Base-by-base conservation (phyloP, 2,329 filamentous ascomycete genomes). In the Monosporascus sp. region DNA sequence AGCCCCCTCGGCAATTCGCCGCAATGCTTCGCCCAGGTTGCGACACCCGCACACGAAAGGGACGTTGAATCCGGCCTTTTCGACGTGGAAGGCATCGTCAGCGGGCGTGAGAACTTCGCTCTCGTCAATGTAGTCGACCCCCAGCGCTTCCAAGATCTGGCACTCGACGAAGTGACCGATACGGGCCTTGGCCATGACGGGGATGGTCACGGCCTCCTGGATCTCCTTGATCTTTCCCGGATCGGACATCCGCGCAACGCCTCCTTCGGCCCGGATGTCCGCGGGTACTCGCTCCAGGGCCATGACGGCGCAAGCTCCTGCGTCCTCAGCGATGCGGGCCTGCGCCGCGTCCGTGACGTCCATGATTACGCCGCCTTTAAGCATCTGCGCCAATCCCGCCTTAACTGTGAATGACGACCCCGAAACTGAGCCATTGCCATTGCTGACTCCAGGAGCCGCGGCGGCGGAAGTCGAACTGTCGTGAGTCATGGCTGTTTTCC, bases 361-460 rank as follows among this genome's bases (percentile, higher is more conserved):
- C 94, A 99, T 99, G 75, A 99, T 99, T 61, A 99, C 94, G 66
- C 94, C 94, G 70, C 94, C 94, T 81, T 97, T 97, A 75, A 97
- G 80, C 94, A 99, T 99, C 74, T 96, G 89, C 24, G 94, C 94
- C 60, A 99, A 80, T 55, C 93, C 94, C 51, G 91, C 88, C 83
- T 99, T 99, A 81, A 97, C 87, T 62, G 86, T 86, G 74, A 97
- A 96, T 73, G 84, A 80, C 61, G 74, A 66, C 59, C 73, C 76
- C 62, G 74, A 72, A 48, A 67, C 64, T 61, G 74, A 53, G n/a
- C 50, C 34, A 27, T 54, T 56, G 53, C 59, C 56, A 54, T 59
- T 57, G 53, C 55, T 44, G 53, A 14, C 3, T 9, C 9, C 27
- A 11, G 57, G 37, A 49, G 56, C 53, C 52, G 55, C 52, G 3